Evolutionary conservation across 371 early-diverging fungal species (phyloP), one percentile per base, ranked within the genome.

Genomic region (Sanchytrium tribonematis): DNA sequence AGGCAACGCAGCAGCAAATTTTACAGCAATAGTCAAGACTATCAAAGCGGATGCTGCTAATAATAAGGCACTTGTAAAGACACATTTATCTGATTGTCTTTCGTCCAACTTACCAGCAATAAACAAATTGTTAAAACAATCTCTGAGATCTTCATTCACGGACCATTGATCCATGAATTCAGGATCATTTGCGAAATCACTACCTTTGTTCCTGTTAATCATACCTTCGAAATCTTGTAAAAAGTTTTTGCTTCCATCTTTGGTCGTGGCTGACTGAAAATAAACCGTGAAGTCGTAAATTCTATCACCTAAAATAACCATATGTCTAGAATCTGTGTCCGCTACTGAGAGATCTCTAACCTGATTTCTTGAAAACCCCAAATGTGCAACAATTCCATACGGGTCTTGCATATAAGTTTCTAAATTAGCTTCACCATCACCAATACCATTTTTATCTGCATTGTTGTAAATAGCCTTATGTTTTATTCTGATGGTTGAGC

Each of bases 1-100:
- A 71, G 88, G 91, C 74, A 93, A 76, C 0, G 93, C 93, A 5
- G 91, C 87, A 73, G 93, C 78, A 70, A 90, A 91, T 79, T 94
- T 94, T 79, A 94, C 82, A 48, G 84, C 78, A 66, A 93, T 89
- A n/a, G 82, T 75, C 16, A 94, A 87, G 30, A 84, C 80, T 1
- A 84, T 82, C 66, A 94, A 77, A 66, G 67, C 67, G 17, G 67
- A n/a, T 67, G 67, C 17, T 17, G 5, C 12, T n/a, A 67, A 17
- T 28, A 67, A n/a, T 28, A 67, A n/a, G 17, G 28, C 28, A 5
- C 67, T 67, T 5, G 67, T 29, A n/a, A 29, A 17, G 17, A 67
- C 29, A 67, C 67, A 67, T n/a, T 29, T 67, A 67, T 17, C 12
- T n/a, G 67, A 67, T 17, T 87, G 82, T 31, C 94, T 86, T 32